phyloP scores from a whole-genome alignment of 106 monocot species.

The Phalaenopsis equestris region DNA sequence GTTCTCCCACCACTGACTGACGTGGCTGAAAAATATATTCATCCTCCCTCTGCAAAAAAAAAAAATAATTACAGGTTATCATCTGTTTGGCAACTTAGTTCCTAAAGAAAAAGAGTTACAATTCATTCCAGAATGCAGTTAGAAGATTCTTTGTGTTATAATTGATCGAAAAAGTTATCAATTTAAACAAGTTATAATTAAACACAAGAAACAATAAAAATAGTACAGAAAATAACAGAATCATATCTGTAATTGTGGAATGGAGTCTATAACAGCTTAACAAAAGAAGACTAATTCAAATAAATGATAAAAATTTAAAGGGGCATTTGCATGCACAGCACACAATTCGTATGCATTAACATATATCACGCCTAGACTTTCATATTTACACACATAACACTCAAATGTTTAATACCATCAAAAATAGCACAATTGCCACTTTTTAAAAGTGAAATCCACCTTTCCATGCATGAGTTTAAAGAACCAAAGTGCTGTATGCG shows the following conservation, averaged over 20 bases:
- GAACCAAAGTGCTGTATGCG: no score
- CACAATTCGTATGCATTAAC: no score
- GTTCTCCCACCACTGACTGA: constrained; percentile 7
- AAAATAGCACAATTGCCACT: no score
- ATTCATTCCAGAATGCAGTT: no score
- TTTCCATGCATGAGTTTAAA: no score
- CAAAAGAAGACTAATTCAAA: background rate
- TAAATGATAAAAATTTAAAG: background rate
- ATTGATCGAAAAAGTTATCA: background rate
- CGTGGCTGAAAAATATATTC: constrained; percentile 14
- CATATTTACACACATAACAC: no score
- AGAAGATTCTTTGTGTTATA: background rate
- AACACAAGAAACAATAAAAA: background rate
- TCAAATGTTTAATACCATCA: no score
- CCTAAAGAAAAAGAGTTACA: background rate
- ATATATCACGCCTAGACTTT: no score
- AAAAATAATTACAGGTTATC: background rate
- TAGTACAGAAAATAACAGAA: background rate
- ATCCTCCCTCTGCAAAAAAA: constrained; percentile 52
- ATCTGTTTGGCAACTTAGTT: background rate
- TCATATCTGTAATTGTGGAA: background rate
- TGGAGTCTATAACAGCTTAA: background rate
- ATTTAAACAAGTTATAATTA: background rate
- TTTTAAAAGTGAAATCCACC: no score
- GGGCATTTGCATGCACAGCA: no score